Evolutionary conservation across 2,329 filamentous ascomycete species (phyloP).

Genomic region (Geosmithia flava): DNA sequence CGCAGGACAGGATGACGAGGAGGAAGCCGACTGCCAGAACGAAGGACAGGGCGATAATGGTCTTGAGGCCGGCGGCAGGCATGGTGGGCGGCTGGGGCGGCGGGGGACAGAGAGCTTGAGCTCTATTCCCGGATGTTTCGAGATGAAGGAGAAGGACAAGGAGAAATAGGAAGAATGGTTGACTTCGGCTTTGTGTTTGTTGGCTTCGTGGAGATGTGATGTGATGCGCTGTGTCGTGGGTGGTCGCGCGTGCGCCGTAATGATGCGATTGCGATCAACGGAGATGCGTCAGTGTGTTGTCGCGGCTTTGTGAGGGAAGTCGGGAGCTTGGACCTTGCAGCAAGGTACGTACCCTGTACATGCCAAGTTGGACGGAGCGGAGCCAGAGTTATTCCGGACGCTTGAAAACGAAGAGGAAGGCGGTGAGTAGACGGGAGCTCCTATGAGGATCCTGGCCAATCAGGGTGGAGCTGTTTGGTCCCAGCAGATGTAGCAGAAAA

Average conservation of each 20-base stretch:
- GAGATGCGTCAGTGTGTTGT: neutral
- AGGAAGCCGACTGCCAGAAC: conserved; percentile 98
- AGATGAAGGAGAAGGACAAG: no score
- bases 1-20: conserved; percentile 94
- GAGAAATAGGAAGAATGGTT: no score
- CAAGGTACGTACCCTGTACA: neutral
- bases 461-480: neutral
- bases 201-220: neutral
- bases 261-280: conserved; percentile 1
- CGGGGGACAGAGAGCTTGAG: conserved; percentile 1
- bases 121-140: neutral
- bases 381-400: neutral
- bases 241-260: neutral
- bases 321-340: neutral
- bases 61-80: conserved; percentile 85
- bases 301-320: neutral
- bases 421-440: neutral
- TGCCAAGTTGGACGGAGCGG: neutral
- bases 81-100: conserved; percentile 24
- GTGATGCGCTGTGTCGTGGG: neutral
- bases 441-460: conserved; percentile 8
- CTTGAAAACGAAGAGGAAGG: neutral
- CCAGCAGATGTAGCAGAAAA: conserved; percentile 2
- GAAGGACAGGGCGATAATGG: conserved; percentile 97
- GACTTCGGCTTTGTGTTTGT: no score